Percentiles rank a stretch among this genome's conserved stretches.
Evolutionary conservation across 192 early-diverging fungal genomes (phyloP).

Genomic region (Phycomyces blakesleeanus): DNA sequence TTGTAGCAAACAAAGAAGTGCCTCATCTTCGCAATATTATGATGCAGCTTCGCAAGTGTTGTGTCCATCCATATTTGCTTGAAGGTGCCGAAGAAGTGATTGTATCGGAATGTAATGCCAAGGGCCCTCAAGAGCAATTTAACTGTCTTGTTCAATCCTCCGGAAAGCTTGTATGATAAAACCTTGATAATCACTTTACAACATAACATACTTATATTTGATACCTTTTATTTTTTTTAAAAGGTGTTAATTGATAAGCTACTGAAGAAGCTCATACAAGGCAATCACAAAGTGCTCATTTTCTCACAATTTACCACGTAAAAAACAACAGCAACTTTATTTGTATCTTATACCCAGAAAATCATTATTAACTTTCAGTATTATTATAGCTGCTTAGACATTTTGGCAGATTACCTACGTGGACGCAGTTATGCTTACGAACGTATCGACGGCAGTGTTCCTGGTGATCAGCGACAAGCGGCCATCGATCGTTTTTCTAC

Average conservation of each 20-base stretch:
- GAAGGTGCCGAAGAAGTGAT: constrained; percentile 77
- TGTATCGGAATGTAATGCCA: constrained; percentile 55
- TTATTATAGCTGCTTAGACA: constrained; percentile 58
- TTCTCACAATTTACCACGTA: constrained; percentile 82
- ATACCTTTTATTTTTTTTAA: no score
- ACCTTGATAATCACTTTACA: background rate
- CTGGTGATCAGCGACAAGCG: constrained; percentile 77
- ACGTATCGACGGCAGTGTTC: constrained; percentile 78
- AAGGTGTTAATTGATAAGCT: constrained; percentile 70
- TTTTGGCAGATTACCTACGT: constrained; percentile 79
- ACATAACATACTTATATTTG: no score
- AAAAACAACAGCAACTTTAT: background rate
- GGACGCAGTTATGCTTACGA: constrained; percentile 70
- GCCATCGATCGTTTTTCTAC: constrained; percentile 82
- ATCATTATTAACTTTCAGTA: background rate
- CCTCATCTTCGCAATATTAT: constrained; percentile 82
- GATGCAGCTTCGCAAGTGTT: constrained; percentile 88
- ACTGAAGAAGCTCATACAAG: constrained; percentile 64
- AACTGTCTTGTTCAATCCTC: constrained; percentile 68
- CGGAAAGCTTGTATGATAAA: constrained; percentile 60
- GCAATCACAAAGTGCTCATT: constrained; percentile 82
- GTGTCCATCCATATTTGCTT: constrained; percentile 82
- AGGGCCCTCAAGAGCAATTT: constrained; percentile 60
- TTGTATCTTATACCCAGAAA: background rate
- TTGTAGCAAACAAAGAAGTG: constrained; percentile 44